Base-by-base conservation (phyloP, 148 eudicot species). In the Rhododendron simsii region DNA sequence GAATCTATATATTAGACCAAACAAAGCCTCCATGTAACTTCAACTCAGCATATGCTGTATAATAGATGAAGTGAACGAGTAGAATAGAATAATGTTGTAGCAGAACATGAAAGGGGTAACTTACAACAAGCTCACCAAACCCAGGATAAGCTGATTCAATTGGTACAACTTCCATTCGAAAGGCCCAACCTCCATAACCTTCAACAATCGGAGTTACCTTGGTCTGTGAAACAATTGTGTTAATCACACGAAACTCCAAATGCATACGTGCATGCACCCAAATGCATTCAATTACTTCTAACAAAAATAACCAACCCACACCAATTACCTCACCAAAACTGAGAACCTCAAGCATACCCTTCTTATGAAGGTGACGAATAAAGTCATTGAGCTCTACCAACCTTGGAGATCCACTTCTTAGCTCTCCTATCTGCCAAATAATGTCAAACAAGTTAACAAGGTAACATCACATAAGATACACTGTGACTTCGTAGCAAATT, bases 161-260 rank as follows among this genome's bases (percentile, higher is more conserved):
- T 59, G 99, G 96, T 80, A 97, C 99, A 85, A 97, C 91, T 91
- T 97, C 98, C 98, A 95, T 90, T 41, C 99, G 96, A 35, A 95
- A 93, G 69, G 98, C 99, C 98, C 98, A 97, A 82, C 99, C 99
- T 86, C 99, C 99, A 81, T 95, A 97, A 71, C 99, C 99, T 92
- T 97, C 98, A 84, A 97, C 99, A 78, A 97, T 89, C 33, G 99
- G 99, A 83, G 99, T 97, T 86, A 97, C 95, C 93, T 97, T 97
- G 84, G 99, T 97, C 99, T 97, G 93, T 77, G 84, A 87, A 87
- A 86, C 81, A 85, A 26, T 59, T 48, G 35, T 83, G 47, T n/a
- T 37, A 44, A 55, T 81, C 47, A 39, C 45, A 41, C 59, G 55
- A 57, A 63, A 85, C 47, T 79, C 82, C 20, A 65, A 78, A 61